Evolutionary conservation across 768 basidiomycete genomes (phyloP).

Genomic region (Termitomyces sp.): DNA sequence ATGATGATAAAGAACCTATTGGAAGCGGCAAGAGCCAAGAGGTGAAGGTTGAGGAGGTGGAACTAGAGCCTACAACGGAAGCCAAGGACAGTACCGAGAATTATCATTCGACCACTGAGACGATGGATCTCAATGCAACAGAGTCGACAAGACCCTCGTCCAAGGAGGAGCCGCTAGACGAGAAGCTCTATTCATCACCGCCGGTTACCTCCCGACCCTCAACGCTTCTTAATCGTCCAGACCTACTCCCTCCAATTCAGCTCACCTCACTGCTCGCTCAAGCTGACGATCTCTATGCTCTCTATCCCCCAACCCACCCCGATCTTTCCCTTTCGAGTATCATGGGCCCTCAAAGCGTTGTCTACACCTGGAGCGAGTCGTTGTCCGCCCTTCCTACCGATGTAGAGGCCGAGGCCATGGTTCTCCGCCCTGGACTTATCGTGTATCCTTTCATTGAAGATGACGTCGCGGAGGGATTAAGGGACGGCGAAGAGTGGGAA

Average conservation of each 20-base stretch:
- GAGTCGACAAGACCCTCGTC: neutral
- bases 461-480: conserved; percentile 15
- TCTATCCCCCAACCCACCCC: conserved; percentile 57
- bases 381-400: conserved; percentile 38
- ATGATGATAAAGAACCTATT: neutral
- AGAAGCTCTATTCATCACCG: neutral
- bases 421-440: conserved; percentile 45
- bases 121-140: neutral
- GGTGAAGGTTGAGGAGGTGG: neutral
- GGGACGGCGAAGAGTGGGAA: conserved; percentile 11
- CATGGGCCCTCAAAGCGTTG: conserved; percentile 74
- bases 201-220: neutral
- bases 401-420: conserved; percentile 56
- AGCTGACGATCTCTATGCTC: conserved; percentile 52
- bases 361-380: conserved; percentile 67
- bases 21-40: neutral
- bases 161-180: neutral
- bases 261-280: conserved; percentile 45
- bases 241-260: conserved; percentile 15
- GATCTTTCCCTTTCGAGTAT: conserved; percentile 47
- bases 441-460: conserved; percentile 44
- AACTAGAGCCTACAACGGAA: neutral
- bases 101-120: neutral
- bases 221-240: neutral
- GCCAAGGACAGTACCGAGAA: neutral